phyloP scores from a whole-genome alignment of 768 basidiomycete genomes.

The Phlebiopsis flavidoalba region DNA sequence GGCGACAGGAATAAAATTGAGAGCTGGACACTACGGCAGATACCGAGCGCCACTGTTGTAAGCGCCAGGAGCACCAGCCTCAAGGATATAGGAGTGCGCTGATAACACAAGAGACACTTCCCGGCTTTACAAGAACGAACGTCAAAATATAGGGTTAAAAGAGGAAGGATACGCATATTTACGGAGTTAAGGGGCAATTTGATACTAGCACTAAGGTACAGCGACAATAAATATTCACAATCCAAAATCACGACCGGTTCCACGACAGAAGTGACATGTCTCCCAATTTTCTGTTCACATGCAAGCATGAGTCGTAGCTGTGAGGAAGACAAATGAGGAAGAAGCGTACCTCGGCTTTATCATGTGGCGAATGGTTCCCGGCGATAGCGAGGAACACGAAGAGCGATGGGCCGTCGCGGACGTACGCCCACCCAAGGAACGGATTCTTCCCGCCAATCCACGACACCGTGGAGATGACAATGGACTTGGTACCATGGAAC shows the following conservation, averaged over 20 bases:
- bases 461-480: constrained; percentile 95
- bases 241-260: constrained; percentile 47
- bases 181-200: not conserved
- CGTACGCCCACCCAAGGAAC: constrained; percentile 98
- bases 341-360: constrained; percentile 75
- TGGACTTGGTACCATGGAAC: constrained; percentile 92
- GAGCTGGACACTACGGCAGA: no score
- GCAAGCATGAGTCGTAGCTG: not conserved
- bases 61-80: no score
- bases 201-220: constrained; percentile 6
- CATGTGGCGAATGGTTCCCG: constrained; percentile 87
- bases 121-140: not conserved
- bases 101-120: no score
- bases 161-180: not conserved
- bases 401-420: constrained; percentile 73
- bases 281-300: constrained; percentile 62
- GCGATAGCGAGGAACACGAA: constrained; percentile 85
- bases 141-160: not conserved
- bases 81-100: no score
- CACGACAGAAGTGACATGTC: constrained; percentile 86
- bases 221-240: constrained; percentile 1
- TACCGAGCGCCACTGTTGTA: no score
- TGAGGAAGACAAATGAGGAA: constrained; percentile 11
- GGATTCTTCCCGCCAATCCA: constrained; percentile 99
- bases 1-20: no score